phyloP scores from a whole-genome alignment of 2,329 filamentous ascomycete genomes.

The Cladophialophora bantiana region DNA sequence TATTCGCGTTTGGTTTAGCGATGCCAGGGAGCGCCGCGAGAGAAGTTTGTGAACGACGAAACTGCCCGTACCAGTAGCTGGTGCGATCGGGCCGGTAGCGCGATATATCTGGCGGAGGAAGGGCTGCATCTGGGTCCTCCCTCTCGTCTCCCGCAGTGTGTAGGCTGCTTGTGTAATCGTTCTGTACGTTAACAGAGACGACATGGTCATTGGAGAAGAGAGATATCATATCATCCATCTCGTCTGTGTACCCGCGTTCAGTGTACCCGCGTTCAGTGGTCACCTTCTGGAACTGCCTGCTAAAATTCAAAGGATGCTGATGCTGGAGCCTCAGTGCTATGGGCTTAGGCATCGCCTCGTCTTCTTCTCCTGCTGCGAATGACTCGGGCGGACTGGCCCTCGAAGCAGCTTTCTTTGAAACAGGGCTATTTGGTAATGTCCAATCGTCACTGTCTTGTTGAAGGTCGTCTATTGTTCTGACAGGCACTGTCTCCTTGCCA shows the following conservation, averaged over 20 bases:
- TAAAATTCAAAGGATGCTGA: not conserved
- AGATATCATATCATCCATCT: not conserved
- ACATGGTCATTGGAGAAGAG: not conserved
- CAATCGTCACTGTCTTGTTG: not conserved
- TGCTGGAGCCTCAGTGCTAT: not conserved
- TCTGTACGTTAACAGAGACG: not conserved
- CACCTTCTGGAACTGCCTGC: not conserved
- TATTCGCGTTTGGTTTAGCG: not conserved
- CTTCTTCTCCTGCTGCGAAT: not conserved
- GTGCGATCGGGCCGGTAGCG: conserved; percentile 16
- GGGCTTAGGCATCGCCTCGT: not conserved
- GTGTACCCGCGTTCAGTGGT: not conserved
- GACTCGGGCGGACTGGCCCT: not conserved
- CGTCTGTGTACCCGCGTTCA: not conserved
- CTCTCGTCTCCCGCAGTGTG: conserved; percentile 7
- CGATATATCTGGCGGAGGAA: conserved; percentile 27
- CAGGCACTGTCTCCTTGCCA: not conserved
- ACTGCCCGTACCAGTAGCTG: not conserved
- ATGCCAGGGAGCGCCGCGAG: not conserved
- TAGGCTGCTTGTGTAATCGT: not conserved
- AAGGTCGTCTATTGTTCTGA: not conserved
- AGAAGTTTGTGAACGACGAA: not conserved
- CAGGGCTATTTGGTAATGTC: not conserved
- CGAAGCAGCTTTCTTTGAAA: not conserved
- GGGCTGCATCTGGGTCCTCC: conserved; percentile 15